Evolutionary conservation across 371 early-diverging fungal species (phyloP), one percentile per base, ranked within the genome.

Genomic region (Mortierella sp.): DNA sequence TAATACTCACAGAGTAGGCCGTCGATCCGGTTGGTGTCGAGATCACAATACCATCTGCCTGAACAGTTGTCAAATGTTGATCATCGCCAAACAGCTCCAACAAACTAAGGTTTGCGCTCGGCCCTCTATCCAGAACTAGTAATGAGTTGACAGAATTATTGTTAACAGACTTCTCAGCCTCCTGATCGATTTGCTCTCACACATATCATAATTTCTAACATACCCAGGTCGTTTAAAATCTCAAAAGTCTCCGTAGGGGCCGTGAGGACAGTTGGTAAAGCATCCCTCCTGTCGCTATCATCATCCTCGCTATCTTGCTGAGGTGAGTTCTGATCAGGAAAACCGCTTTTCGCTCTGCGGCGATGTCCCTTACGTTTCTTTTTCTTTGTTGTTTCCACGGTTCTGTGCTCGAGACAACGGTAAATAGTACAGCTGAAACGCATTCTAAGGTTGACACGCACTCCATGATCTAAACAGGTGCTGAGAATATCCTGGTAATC

Each of bases 1-100:
- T n/a, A 2, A 32, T 22, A 56, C 87, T 88, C 81, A 93, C 89
- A 29, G 95, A 94, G 78, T 98, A 98, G 0, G 98, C 98, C 0
- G 98, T 98, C 0, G 96, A 95, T 13, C 98, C 98, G 0, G 98
- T 98, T 0, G 98, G 96, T 1, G 98, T 97, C 0, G 96, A 90
- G 58, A 98, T 86, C 53, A 94, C 92, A 59, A 98, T 82, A 0
- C 98, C 98, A 73, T 98, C 98, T 0, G 96, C 96, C 75, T 93
- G 94, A 0, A 94, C 90, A 4, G 92, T 93, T 1, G 96, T 96
- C 67, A 96, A 82, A 60, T 93, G 96, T 37, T 86, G 83, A 34
- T 94, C 94, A 73, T 95, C 94, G 35, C 94, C 97, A 84, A 93
- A 98, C 17, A 98, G 81, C 70, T 98, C 98, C 22, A 98, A 83